Base-by-base conservation (phyloP, 257 asterid genomes). In the Avicennia marina region DNA sequence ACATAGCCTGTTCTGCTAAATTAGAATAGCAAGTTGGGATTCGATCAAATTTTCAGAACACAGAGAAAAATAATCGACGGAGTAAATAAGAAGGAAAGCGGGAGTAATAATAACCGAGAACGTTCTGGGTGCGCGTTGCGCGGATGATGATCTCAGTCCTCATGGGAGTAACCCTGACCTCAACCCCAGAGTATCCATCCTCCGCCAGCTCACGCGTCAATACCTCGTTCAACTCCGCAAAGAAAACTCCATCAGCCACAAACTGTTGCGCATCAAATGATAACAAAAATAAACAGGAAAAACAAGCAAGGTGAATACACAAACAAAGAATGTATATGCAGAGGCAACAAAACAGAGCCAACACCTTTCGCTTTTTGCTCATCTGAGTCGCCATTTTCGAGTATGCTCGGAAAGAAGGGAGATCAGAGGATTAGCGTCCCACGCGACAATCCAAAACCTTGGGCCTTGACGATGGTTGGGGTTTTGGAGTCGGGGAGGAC, bases 161-260 rank as follows among this genome's bases (percentile, higher is more conserved):
- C 85, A 86, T 72, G 5, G 95, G 93, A 16, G 95, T 86, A 19
- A 83, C 95, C 68, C 89, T 70, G 34, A 86, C 95, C 66, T 85
- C 95, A 12, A 82, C 84, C 2, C 90, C 90, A 19, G 90, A 85
- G 79, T 85, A 85, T 3, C 95, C 95, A 51, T 84, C 87, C 75
- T 81, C 89, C 0, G 83, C 87, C 16, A 81, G 69, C 71, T 84
- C 89, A 34, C 94, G 80, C 5, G 75, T 84, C 70, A 81, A 56
- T 0, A 84, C 78, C 72, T 84, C 89, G 67, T 84, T 84, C 68
- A 84, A 60, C 61, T 84, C 94, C 0, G 93, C 88, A 42, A 68
- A 78, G 67, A 83, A 83, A 17, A 83, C 88, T 60, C 93, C 88
- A 64, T 83, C 86, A 41, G 88, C 88, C 17, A 84, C 94, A 53